Base-by-base conservation (phyloP, 2,329 filamentous ascomycete genomes). In the Aspergillus clavatus region DNA sequence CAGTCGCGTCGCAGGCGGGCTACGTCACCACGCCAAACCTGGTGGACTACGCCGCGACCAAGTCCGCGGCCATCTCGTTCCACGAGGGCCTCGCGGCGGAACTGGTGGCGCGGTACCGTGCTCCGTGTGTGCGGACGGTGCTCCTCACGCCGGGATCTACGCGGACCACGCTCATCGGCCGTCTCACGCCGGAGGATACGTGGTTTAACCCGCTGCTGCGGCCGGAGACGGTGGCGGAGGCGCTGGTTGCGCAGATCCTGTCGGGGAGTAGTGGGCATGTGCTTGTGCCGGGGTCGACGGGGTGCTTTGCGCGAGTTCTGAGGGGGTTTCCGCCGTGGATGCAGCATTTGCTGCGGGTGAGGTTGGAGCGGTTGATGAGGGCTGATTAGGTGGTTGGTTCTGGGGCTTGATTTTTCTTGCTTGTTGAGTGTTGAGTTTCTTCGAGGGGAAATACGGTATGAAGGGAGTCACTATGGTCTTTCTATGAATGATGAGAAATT, bases 11-110 rank as follows among this genome's bases (percentile, higher is more conserved):
- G 2, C 72, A 80, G 39, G 83, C 84, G 0, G 76, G 78, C 10
- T 86, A 79, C 67, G 54, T 81, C 6, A 71, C 77, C 1, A 75
- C 80, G 0, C 79, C 84, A 3, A 76, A 76, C 54, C 78, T 87
- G 73, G 77, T 83, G 28, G 83, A 87, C 66, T 89, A 89, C 66
- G 72, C 74, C 2, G 75, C 80, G 6, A 78, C 76, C 52, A 89
- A 89, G 67, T 78, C 83, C 1, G 83, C 81, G 0, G 78, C 82
- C 1, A 61, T 86, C 18, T 70, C 79, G 2, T 83, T 89, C 63
- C 83, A 88, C 58, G 83, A 89, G 60, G 84, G 74, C 0, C 65
- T 86, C 2, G 69, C 75, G 1, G 72, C 74, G 2, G 82, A 86
- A 64, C 65, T 86, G 39, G 67, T 66, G 28, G 78, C 77, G 4